Evolutionary conservation across 2,329 filamentous ascomycete species (phyloP).

Genomic region (Hypoxylon rubiginosum): DNA sequence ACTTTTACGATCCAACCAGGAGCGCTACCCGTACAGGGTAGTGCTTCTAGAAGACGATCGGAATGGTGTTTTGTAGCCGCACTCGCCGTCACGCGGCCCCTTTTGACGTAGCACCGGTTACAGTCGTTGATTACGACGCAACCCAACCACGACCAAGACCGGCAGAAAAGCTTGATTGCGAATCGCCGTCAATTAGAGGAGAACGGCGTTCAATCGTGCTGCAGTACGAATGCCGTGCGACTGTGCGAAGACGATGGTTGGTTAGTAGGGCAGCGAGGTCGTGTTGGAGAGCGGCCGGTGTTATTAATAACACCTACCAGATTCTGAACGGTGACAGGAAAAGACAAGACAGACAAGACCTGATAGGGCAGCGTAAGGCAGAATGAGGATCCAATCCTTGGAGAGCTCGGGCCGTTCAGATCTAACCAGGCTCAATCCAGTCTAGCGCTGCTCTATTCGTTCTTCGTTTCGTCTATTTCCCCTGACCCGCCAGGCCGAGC

Average conservation of each 20-base stretch:
- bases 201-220: slow-evolving; percentile 15
- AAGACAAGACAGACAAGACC: slow-evolving; percentile 22
- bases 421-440: slow-evolving; percentile 24
- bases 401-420: slow-evolving; percentile 31
- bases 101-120: slow-evolving; percentile 35
- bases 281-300: slow-evolving; percentile 29
- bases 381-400: slow-evolving; percentile 11
- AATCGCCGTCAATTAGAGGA: slow-evolving; percentile 37
- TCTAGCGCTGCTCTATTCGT: slow-evolving; percentile 8
- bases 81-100: slow-evolving; percentile 39
- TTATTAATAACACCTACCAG: slow-evolving; percentile 36
- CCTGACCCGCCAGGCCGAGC: slow-evolving; percentile 10
- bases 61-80: slow-evolving; percentile 35
- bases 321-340: slow-evolving; percentile 7
- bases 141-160: slow-evolving; percentile 37
- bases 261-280: slow-evolving; percentile 14
- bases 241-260: slow-evolving; percentile 14
- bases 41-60: slow-evolving; percentile 41
- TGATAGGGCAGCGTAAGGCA: slow-evolving; percentile 18
- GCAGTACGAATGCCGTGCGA: slow-evolving; percentile 34
- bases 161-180: slow-evolving; percentile 44
- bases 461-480: slow-evolving; percentile 1
- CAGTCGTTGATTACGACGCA: slow-evolving; percentile 32
- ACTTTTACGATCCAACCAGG: slow-evolving; percentile 31
- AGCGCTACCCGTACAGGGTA: slow-evolving; percentile 19